A percentile compares a stretch with the other conserved stretches of the same genome.
Evolutionary conservation across 768 basidiomycete genomes (phyloP).

Genomic region (Paxillus involutus): DNA sequence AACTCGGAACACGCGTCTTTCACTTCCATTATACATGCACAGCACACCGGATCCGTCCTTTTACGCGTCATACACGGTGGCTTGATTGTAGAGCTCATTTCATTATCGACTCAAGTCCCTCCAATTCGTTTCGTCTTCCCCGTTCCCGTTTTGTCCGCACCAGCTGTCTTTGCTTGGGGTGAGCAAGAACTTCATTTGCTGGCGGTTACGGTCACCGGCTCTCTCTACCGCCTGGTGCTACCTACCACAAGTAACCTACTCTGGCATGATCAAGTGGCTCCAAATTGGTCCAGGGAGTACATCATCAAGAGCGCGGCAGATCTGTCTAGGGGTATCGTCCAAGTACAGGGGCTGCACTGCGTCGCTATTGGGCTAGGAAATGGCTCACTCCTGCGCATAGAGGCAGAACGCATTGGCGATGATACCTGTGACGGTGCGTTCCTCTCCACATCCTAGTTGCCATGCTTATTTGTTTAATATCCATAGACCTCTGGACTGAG

Average conservation of each 20-base stretch:
- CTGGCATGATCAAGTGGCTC: conserved; percentile 55
- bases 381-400: conserved; percentile 68
- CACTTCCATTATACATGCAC: conserved; percentile 56
- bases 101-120: conserved; percentile 62
- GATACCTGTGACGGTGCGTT: conserved; percentile 59
- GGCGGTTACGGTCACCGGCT: conserved; percentile 63
- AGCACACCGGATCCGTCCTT: conserved; percentile 63
- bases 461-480: conserved; percentile 8
- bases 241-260: conserved; percentile 55
- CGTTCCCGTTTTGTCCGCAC: conserved; percentile 60
- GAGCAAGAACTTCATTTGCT: conserved; percentile 63
- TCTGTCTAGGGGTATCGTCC: conserved; percentile 47
- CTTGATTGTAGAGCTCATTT: conserved; percentile 71
- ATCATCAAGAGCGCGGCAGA: conserved; percentile 54
- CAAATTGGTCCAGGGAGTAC: conserved; percentile 68
- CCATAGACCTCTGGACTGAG: conserved; percentile 72
- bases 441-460: conserved; percentile 5
- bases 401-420: conserved; percentile 57
- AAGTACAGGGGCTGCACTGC: conserved; percentile 65
- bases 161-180: conserved; percentile 56
- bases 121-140: conserved; percentile 82
- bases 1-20: conserved; percentile 74
- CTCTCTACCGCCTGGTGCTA: conserved; percentile 71
- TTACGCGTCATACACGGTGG: conserved; percentile 74
- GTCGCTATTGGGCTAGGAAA: conserved; percentile 61